These are phyloP conservation scores for Colletotrichum cuscutae DNA, from an alignment of 2,329 filamentous ascomycete species.

Conservation along the genomic window DNA sequence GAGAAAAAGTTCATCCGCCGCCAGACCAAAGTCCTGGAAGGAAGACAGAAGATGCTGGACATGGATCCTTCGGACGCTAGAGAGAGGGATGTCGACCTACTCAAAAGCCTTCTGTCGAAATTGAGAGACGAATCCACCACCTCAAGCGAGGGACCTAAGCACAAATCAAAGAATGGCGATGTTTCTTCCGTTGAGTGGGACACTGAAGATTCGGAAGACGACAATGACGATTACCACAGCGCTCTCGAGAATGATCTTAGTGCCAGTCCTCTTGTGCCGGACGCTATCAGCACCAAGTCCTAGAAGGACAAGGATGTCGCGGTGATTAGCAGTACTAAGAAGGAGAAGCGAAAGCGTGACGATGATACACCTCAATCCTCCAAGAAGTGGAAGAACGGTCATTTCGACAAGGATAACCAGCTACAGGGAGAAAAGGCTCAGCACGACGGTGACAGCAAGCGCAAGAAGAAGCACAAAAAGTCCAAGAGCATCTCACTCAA, in stretches of 20 bases:
- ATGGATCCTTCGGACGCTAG: constrained; percentile 10
- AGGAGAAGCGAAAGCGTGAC: constrained; percentile 9
- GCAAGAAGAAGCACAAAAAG: neutral
- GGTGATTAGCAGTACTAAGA: neutral
- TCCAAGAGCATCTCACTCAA: neutral
- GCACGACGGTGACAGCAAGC: neutral
- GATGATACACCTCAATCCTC: neutral
- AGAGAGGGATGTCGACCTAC: constrained; percentile 4
- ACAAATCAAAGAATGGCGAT: neutral
- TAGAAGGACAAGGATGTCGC: constrained; percentile 4
- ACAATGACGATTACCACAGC: neutral
- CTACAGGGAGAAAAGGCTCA: neutral
- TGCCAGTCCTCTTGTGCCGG: neutral
- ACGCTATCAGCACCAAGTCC: neutral
- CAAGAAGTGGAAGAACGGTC: constrained; percentile 3
- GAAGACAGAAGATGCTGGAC: constrained; percentile 8
- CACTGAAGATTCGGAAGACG: neutral
- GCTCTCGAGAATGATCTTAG: constrained; percentile 12
- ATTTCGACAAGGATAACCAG: neutral
- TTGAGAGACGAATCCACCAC: neutral
- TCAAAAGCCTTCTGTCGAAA: constrained; percentile 8
- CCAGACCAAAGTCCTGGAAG: neutral
- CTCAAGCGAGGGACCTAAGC: neutral
- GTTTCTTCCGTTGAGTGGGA: neutral
- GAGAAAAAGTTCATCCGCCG: constrained; percentile 15